Conservation (phyloP, 805 yeast species). For the Geotrichum ghanense region DNA sequence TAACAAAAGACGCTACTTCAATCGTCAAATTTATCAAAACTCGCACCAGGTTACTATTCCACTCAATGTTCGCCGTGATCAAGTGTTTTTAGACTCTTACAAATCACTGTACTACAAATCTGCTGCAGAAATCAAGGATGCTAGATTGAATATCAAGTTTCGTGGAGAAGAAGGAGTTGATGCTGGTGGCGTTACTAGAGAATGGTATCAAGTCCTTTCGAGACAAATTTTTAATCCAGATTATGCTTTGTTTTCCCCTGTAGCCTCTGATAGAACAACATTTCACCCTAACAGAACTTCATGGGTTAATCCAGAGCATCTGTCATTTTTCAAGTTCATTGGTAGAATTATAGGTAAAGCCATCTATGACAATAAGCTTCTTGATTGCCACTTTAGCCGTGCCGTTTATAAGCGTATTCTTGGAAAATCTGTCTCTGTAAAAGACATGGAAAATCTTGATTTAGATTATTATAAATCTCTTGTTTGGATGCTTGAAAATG, state of each 20-base stretch:
- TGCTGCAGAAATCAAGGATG: conserved; percentile 56
- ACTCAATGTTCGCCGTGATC: conserved; percentile 71
- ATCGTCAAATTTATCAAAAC: conserved; percentile 50
- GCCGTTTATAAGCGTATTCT: conserved; percentile 86
- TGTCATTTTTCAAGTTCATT: conserved; percentile 85
- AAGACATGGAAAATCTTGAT: conserved; percentile 91
- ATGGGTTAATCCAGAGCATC: conserved; percentile 85
- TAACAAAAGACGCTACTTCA: conserved; percentile 80
- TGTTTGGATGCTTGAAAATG: conserved; percentile 94
- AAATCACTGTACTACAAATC: conserved; percentile 70
- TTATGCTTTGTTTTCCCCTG: conserved; percentile 84
- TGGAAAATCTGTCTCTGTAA: conserved; percentile 68
- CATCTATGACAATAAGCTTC: conserved; percentile 67
- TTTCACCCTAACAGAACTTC: conserved; percentile 93
- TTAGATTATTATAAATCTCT: conserved; percentile 84
- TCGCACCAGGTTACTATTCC: conserved; percentile 29
- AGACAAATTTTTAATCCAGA: conserved; percentile 95
- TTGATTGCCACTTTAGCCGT: conserved; percentile 91
- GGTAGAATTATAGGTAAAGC: conserved; percentile 95
- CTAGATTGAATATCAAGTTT: conserved; percentile 71
- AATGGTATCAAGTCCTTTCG: conserved; percentile 91
- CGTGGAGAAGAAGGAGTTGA: conserved; percentile 93
- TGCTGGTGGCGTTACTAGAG: conserved; percentile 96
- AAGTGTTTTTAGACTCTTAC: conserved; percentile 86
- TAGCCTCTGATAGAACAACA: conserved; percentile 82